These are phyloP conservation scores for Kluyveromyces sp. DNA, from an alignment of 1,139 yeast species.

Conservation along the genomic window DNA sequence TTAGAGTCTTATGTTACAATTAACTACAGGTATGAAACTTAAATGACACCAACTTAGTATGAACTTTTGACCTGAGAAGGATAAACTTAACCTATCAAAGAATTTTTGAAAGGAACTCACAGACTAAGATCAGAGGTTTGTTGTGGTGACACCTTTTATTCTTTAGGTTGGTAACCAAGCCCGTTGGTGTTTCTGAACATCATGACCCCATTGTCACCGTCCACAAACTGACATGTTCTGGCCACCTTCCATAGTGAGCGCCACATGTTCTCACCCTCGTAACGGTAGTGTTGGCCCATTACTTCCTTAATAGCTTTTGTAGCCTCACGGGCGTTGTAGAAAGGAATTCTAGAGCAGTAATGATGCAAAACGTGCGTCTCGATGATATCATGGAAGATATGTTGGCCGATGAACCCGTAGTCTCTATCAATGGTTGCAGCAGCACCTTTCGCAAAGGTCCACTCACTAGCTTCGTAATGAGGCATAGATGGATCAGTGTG, in stretches of 20 bases:
- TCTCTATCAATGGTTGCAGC: slow-evolving; percentile 83
- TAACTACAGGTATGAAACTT: no score
- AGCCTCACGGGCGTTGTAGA: slow-evolving; percentile 79
- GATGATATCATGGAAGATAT: slow-evolving; percentile 79
- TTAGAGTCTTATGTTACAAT: no score
- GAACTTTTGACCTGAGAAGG: no score
- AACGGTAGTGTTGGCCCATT: slow-evolving; percentile 72
- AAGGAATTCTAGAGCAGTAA: slow-evolving; percentile 77
- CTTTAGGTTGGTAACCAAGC: slow-evolving; percentile 35
- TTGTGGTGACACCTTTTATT: no score
- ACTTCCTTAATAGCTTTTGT: slow-evolving; percentile 71
- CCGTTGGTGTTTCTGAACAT: slow-evolving; percentile 71
- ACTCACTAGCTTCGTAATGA: slow-evolving; percentile 64
- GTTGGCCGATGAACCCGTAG: slow-evolving; percentile 73
- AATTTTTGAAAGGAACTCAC: no score
- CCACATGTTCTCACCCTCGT: slow-evolving; percentile 68
- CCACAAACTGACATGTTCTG: slow-evolving; percentile 76
- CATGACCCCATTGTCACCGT: slow-evolving; percentile 68
- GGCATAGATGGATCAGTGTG: slow-evolving; percentile 79
- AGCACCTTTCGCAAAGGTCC: slow-evolving; percentile 88
- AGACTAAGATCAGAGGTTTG: no score
- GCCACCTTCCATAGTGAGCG: slow-evolving; percentile 60
- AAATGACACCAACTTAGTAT: no score
- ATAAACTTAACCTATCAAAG: no score
- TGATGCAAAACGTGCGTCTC: slow-evolving; percentile 89